Evolutionary conservation across 163 green algal species (phyloP).

Genomic region (Volvox carteri): DNA sequence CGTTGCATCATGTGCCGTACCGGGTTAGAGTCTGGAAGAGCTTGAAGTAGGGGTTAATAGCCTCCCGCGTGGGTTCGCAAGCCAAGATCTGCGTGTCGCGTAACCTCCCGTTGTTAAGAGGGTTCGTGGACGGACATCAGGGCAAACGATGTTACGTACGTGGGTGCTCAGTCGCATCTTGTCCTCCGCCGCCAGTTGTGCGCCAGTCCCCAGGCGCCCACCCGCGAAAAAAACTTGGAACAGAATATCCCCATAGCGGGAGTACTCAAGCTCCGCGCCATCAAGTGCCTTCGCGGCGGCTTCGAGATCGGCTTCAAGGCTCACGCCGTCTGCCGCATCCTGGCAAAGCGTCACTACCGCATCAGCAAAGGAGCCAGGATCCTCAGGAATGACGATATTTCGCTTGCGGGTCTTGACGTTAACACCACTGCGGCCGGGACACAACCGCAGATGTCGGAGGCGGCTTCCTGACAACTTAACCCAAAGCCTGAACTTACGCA

Average conservation of each 20-base stretch:
- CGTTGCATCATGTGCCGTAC: conserved; percentile 56
- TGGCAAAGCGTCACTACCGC: conserved; percentile 92
- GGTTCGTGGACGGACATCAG: not conserved
- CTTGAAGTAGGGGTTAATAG: conserved; percentile 92
- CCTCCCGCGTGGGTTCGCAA: conserved; percentile 71
- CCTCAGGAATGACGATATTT: conserved; percentile 97
- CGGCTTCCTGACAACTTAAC: not conserved
- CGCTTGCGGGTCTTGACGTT: conserved; percentile 98
- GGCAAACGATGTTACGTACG: conserved; percentile 53
- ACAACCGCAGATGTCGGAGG: not conserved
- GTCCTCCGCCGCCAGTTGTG: conserved; percentile 81
- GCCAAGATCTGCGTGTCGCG: conserved; percentile 76
- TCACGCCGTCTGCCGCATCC: conserved; percentile 76
- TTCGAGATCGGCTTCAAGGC: conserved; percentile 83
- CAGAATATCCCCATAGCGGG: conserved; percentile 96
- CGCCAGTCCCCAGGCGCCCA: conserved; percentile 84
- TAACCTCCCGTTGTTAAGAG: not conserved
- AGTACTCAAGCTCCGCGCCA: conserved; percentile 92
- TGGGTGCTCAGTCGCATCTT: conserved; percentile 78
- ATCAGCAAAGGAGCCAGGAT: conserved; percentile 96
- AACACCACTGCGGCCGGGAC: conserved; percentile 87
- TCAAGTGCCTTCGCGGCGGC: conserved; percentile 84
- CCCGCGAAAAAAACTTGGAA: conserved; percentile 98
- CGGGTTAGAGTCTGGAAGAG: conserved; percentile 94
- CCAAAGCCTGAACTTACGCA: conserved; percentile 79